A percentile compares a stretch with the other conserved stretches of the same genome.
Conservation (phyloP, 2,329 filamentous ascomycete species). For the Cytospora piceicola region DNA sequence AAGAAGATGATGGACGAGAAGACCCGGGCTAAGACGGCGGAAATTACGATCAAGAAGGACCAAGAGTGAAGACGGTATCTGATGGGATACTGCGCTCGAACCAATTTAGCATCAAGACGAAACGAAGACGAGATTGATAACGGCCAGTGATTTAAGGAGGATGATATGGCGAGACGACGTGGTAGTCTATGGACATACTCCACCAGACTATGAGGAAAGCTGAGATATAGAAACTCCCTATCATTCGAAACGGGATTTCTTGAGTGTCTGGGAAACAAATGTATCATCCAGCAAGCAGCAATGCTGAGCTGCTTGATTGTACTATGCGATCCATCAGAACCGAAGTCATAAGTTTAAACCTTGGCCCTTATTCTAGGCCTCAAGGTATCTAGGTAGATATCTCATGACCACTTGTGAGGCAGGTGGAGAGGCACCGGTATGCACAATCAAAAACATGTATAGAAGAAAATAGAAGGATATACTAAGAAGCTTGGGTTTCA, state of each 20-base stretch:
- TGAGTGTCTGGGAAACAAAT: not conserved
- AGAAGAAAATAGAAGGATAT: not conserved
- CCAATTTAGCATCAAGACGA: not conserved
- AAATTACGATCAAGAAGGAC: slow-evolving; percentile 24
- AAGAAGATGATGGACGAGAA: slow-evolving; percentile 27
- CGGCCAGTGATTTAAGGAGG: not conserved
- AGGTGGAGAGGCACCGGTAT: not conserved
- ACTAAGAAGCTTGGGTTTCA: not conserved
- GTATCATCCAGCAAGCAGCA: not conserved
- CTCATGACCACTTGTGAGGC: not conserved
- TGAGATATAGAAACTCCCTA: not conserved
- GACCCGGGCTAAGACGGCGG: slow-evolving; percentile 17
- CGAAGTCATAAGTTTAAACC: not conserved
- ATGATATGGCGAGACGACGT: not conserved
- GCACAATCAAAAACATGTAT: not conserved
- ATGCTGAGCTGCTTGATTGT: not conserved
- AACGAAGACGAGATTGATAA: not conserved
- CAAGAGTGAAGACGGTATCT: slow-evolving; percentile 6
- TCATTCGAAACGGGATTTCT: not conserved
- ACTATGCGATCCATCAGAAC: not conserved
- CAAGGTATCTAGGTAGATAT: not conserved
- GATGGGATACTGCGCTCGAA: not conserved
- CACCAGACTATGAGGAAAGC: not conserved
- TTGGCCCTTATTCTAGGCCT: not conserved
- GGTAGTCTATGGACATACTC: not conserved